Conservation (phyloP, 2,329 filamentous ascomycete species). For the Aspergillus sp. region DNA sequence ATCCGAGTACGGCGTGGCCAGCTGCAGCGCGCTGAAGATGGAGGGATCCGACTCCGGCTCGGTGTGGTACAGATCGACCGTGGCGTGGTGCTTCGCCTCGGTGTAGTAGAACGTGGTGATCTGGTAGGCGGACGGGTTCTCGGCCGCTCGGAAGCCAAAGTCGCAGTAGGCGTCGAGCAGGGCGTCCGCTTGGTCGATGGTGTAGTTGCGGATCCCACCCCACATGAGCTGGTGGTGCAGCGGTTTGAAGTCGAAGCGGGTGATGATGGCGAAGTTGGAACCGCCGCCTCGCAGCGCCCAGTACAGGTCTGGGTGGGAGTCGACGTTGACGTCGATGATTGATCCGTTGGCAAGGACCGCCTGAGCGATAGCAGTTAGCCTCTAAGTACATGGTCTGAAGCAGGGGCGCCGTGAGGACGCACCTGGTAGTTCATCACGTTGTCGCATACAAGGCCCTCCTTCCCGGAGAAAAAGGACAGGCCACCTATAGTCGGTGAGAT, state of each 20-base stretch:
- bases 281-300: conserved; percentile 43
- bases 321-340: conserved; percentile 33
- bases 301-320: conserved; percentile 36
- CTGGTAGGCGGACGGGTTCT: conserved; percentile 34
- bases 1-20: conserved; percentile 29
- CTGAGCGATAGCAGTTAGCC: background rate
- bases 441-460: background rate
- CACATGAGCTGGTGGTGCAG: conserved; percentile 39
- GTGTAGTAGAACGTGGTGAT: conserved; percentile 32
- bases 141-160: conserved; percentile 19
- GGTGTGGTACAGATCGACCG: conserved; percentile 38
- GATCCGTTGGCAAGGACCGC: conserved; percentile 8
- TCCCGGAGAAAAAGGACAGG: background rate
- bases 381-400: background rate
- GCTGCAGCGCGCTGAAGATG: conserved; percentile 39
- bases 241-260: conserved; percentile 41
- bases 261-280: conserved; percentile 40
- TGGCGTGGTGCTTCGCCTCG: conserved; percentile 25
- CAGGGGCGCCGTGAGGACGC: background rate
- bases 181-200: conserved; percentile 24
- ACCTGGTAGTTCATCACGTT: background rate
- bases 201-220: conserved; percentile 36
- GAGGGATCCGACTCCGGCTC: conserved; percentile 35
- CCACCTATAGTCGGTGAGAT: background rate
- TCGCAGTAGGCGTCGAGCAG: conserved; percentile 34